Conservation (phyloP, 2,329 filamentous ascomycete species). For the Gremmenia infestans region DNA sequence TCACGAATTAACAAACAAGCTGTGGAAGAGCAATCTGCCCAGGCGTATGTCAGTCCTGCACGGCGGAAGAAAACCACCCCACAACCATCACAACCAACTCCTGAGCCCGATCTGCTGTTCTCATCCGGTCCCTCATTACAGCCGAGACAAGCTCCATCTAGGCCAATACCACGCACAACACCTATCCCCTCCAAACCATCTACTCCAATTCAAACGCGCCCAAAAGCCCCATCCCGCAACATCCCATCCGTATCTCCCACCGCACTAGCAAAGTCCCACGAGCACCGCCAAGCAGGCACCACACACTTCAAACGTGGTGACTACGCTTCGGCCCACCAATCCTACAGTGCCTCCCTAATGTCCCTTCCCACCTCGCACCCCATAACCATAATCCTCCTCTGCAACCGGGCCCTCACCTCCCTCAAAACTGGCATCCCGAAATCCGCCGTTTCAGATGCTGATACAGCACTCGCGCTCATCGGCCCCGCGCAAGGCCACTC, state of each 20-base stretch:
- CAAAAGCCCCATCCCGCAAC: slow-evolving; percentile 43
- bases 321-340: slow-evolving; percentile 77
- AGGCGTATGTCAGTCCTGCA: slow-evolving; percentile 84
- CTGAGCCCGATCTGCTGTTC: slow-evolving; percentile 62
- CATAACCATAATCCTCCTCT: slow-evolving; percentile 79
- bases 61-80: slow-evolving; percentile 64
- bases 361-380: slow-evolving; percentile 76
- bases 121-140: slow-evolving; percentile 27
- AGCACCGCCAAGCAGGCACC: slow-evolving; percentile 73
- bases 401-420: slow-evolving; percentile 84
- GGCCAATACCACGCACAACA: slow-evolving; percentile 33
- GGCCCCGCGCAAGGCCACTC: slow-evolving; percentile 72
- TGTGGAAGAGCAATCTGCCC: slow-evolving; percentile 72
- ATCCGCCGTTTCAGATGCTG: slow-evolving; percentile 77
- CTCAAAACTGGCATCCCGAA: slow-evolving; percentile 92
- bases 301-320: slow-evolving; percentile 93
- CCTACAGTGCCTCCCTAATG: slow-evolving; percentile 72
- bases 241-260: slow-evolving; percentile 63
- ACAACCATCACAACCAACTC: slow-evolving; percentile 31
- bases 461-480: slow-evolving; percentile 74
- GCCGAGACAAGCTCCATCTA: slow-evolving; percentile 29
- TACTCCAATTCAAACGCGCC: slow-evolving; percentile 39
- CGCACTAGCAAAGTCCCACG: slow-evolving; percentile 69
- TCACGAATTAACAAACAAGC: slow-evolving; percentile 66
- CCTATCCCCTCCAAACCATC: slow-evolving; percentile 39